Base-by-base conservation (phyloP, 176 grass and related monocot species). In the Oropetium thomaeum region DNA sequence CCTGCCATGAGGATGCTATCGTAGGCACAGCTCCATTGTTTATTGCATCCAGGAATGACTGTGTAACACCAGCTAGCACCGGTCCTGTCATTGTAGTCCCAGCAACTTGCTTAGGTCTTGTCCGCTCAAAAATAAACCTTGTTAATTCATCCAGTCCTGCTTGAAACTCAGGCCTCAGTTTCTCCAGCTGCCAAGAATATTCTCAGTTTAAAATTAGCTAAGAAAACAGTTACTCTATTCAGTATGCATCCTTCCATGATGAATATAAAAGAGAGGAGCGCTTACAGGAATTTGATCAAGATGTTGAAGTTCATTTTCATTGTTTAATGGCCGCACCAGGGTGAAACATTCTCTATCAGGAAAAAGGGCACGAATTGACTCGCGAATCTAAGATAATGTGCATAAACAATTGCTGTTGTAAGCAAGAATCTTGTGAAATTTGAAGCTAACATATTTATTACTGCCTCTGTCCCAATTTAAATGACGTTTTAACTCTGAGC, bases 1-100 rank as follows among this genome's bases (percentile, higher is more conserved):
- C 90, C 90, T 93, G 90, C 90, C 90, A 93, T 30, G 90, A 93
- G 40, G 90, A 93, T 60, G 87, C 84, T 86, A 93, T 93, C 16
- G 80, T 87, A 59, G 90, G 90, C 12, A 93, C 90, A 65, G 90
- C 90, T 58, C 90, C 90, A 47, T 93, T 93, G 54, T 93, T 93
- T 58, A 93, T 84, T 62, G 87, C 90, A 83, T 93, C 90, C 75
- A 93, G 7, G 67, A 93, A 93, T 31, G 83, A 89, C 41, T 89
- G 87, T 59, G 83, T 81, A 62, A 93, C 51, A 70, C 86, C 87
- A 68, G 87, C 86, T 58, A 93, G 80, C 58, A 93, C 74, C 17
- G 90, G 86, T 54, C 90, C 90, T 49, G 90, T 93, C 90, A 93
- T 89, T 16, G 89, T 48, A 4, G 71, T 93, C 57, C 75, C 80